Base-by-base conservation (phyloP, 163 green algal species). In the Coccomyxa subellipsoidea region DNA sequence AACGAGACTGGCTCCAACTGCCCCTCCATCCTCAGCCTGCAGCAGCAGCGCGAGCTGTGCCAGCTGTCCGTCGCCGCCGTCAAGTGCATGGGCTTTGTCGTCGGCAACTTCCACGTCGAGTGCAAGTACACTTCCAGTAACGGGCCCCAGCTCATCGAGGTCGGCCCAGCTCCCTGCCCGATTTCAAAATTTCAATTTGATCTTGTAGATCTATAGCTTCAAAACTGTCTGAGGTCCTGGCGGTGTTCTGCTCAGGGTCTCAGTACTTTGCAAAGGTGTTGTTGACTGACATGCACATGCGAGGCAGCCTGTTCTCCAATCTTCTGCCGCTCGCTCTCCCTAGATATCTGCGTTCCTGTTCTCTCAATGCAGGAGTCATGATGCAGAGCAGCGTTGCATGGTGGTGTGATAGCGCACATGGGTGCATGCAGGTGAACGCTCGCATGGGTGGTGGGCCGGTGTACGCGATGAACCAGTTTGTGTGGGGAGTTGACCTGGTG, bases 401-500 rank as follows among this genome's bases (percentile, higher is more conserved):
- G n/a, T n/a, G n/a, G n/a, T n/a, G n/a, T n/a, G n/a, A n/a, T n/a
- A n/a, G n/a, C n/a, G n/a, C n/a, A 18, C 5, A 8, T 59, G 47
- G 8, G 23, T 59, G n/a, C 36, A 40, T 35, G 69, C 80, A 83
- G 80, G 35, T 83, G 12, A 98, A 98, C 86, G 92, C 88, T 83
- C 89, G 94, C 83, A 97, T 98, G 94, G 94, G 94, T 2, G 94
- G 94, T n/a, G 94, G 93, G 3, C 92, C 91, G 15, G 94, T 98
- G 53, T 83, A 90, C 39, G 91, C 92, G 81, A 96, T 91, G 78
- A 97, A 96, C 88, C 84, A 94, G 86, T 83, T 95, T 76, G 91
- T 96, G 78, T 97, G 93, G 93, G 94, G 94, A 29, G 93, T 98
- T 35, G 94, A 98, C 87, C 87, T 98, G 69, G 94, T 98, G 78